Conservation (phyloP, 805 yeast species). For the Wickerhamomyces mucosus region DNA sequence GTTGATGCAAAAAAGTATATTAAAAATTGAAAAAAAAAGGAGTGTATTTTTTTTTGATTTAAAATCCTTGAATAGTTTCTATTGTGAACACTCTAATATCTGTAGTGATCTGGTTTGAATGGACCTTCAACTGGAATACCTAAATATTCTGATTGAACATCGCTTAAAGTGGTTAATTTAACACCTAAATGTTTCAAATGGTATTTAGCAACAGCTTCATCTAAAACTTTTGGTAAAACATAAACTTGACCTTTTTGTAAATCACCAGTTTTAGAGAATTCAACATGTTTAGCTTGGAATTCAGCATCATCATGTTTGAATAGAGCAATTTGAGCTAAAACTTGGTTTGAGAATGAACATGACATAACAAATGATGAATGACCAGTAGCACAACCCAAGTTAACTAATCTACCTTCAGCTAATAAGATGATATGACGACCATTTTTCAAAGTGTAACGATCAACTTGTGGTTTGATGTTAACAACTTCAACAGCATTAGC, state of each 20-base stretch:
- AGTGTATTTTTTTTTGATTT: too few relatives aligned
- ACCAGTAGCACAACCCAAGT: slow-evolving; percentile 99
- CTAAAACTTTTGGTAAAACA: slow-evolving; percentile 94
- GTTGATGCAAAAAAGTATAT: too few relatives aligned
- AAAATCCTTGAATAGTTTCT: too few relatives aligned
- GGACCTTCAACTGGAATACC: slow-evolving; percentile 92
- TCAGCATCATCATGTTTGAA: slow-evolving; percentile 77
- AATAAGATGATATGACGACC: slow-evolving; percentile 93
- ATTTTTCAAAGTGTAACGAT: slow-evolving; percentile 81
- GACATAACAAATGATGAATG: slow-evolving; percentile 99
- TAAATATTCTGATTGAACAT: slow-evolving; percentile 87
- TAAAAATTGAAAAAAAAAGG: too few relatives aligned
- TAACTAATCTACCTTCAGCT: slow-evolving; percentile 98
- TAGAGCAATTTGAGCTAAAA: slow-evolving; percentile 95
- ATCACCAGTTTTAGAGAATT: slow-evolving; percentile 88
- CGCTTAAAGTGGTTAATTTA: slow-evolving; percentile 65
- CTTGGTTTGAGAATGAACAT: slow-evolving; percentile 99
- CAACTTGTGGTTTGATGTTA: slow-evolving; percentile 98
- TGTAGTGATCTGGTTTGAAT: slow-evolving; percentile 95
- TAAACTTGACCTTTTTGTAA: slow-evolving; percentile 82
- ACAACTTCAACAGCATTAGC: slow-evolving; percentile 86
- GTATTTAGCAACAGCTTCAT: slow-evolving; percentile 96
- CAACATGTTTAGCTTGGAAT: slow-evolving; percentile 76
- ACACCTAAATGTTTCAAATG: slow-evolving; percentile 94
- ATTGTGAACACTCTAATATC: too few relatives aligned